A percentile compares a stretch with the other conserved stretches of the same genome.
Conservation (phyloP, 495 filamentous ascomycete genomes). For the Chaetomium tenue region DNA sequence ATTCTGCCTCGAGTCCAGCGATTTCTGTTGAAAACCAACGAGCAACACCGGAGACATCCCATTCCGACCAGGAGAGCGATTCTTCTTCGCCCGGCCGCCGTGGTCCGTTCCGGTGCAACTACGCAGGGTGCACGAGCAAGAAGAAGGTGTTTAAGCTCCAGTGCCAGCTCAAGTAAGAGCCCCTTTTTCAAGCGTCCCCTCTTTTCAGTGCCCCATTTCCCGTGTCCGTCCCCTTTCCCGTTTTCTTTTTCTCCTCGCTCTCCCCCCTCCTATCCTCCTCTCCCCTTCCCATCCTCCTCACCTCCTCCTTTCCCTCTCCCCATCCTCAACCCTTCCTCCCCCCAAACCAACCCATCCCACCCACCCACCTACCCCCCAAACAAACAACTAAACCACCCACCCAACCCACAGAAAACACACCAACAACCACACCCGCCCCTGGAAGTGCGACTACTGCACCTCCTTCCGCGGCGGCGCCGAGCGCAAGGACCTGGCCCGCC, state of each 20-base stretch:
- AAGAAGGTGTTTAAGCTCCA: neutral
- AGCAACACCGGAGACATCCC: neutral
- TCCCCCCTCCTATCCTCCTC: neutral
- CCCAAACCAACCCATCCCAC: neutral
- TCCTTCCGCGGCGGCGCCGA: slow-evolving; percentile 10
- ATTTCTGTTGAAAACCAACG: neutral
- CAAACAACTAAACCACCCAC: neutral
- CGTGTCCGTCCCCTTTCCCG: neutral
- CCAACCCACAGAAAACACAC: slow-evolving; percentile 6
- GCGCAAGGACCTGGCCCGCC: slow-evolving; percentile 13
- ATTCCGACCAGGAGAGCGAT: slow-evolving; percentile 1
- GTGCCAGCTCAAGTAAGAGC: neutral
- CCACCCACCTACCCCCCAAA: neutral
- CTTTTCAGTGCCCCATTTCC: neutral
- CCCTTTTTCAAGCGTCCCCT: no score
- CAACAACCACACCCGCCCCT: slow-evolving; percentile 15
- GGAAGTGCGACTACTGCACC: slow-evolving; percentile 10
- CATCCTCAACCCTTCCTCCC: neutral
- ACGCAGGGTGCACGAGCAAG: neutral
- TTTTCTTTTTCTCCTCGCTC: neutral
- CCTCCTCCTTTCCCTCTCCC: neutral
- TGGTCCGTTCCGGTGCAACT: neutral
- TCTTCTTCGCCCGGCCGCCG: neutral
- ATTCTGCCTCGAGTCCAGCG: neutral
- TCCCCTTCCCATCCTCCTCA: neutral